phyloP scores from a whole-genome alignment of 805 yeast species.

The Wickerhamomyces pijperi region DNA sequence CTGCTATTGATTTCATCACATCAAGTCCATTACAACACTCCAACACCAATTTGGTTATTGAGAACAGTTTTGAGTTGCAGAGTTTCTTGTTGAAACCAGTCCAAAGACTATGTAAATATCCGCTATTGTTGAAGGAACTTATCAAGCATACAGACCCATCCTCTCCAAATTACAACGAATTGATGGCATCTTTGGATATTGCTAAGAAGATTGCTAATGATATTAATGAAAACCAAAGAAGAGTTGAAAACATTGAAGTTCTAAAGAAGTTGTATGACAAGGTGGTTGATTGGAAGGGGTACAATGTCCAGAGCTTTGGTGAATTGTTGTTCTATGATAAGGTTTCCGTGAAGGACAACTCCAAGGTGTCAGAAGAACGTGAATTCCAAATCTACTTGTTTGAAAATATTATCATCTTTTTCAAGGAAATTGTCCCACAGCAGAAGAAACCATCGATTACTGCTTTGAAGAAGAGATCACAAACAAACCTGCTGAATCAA shows the following conservation, averaged over 20 bases:
- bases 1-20: conserved; percentile 72
- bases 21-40: conserved; percentile 45
- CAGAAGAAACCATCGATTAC: conserved; percentile 36
- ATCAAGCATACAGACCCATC: conserved; percentile 46
- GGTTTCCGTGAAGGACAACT: conserved; percentile 54
- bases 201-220: conserved; percentile 76
- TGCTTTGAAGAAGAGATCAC: conserved; percentile 29
- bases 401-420: conserved; percentile 55
- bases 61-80: conserved; percentile 81
- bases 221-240: conserved; percentile 89
- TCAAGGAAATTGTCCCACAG: conserved; percentile 43
- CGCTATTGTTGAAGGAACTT: conserved; percentile 67
- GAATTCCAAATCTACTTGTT: conserved; percentile 87
- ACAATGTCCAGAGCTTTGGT: conserved; percentile 69
- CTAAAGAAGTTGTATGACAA: conserved; percentile 59
- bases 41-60: conserved; percentile 49
- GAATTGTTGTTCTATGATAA: conserved; percentile 67
- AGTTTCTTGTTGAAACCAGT: conserved; percentile 87
- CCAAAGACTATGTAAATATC: conserved; percentile 93
- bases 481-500: conserved; percentile 12
- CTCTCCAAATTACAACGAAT: conserved; percentile 51
- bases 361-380: conserved; percentile 48
- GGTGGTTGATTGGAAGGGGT: conserved; percentile 89
- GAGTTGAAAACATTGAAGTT: conserved; percentile 73
- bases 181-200: conserved; percentile 57